Evolutionary conservation across 2,329 filamentous ascomycete genomes (phyloP).

Genomic region (Davidsoniella virescens): DNA sequence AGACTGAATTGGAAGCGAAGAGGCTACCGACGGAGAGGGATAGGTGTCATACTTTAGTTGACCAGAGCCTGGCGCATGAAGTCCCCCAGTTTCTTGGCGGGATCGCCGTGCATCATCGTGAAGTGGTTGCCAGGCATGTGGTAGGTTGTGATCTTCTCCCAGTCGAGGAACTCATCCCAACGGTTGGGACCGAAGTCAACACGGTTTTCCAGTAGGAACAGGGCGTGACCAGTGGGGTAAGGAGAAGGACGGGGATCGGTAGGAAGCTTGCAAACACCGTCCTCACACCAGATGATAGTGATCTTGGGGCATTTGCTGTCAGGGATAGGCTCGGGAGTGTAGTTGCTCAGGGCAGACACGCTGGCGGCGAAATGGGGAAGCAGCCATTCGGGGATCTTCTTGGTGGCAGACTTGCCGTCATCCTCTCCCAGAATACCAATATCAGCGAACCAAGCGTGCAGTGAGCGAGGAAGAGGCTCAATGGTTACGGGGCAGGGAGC

Average conservation of each 20-base stretch:
- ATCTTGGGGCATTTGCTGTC: constrained; percentile 42
- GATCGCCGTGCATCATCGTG: constrained; percentile 53
- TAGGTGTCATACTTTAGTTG: neutral
- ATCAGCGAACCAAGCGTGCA: constrained; percentile 57
- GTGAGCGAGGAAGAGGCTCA: constrained; percentile 43
- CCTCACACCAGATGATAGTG: constrained; percentile 53
- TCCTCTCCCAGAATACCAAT: constrained; percentile 54
- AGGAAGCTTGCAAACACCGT: constrained; percentile 53
- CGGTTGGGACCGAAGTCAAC: constrained; percentile 54
- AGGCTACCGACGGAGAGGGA: too few relatives aligned
- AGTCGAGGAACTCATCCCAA: constrained; percentile 50
- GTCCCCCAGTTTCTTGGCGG: constrained; percentile 22
- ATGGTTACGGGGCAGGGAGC: constrained; percentile 50
- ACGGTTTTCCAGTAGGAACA: constrained; percentile 58
- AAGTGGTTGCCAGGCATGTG: constrained; percentile 63
- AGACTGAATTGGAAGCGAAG: too few relatives aligned
- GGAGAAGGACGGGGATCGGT: constrained; percentile 48
- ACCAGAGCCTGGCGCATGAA: constrained; percentile 22
- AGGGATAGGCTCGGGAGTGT: constrained; percentile 48
- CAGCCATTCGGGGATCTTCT: constrained; percentile 51
- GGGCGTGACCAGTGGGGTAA: constrained; percentile 42
- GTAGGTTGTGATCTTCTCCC: constrained; percentile 43
- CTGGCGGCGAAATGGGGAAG: constrained; percentile 56
- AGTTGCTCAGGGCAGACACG: constrained; percentile 51
- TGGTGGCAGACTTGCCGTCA: constrained; percentile 25